A percentile compares a stretch with the other conserved stretches of the same genome.
Conservation (phyloP, 2,329 filamentous ascomycete genomes). For the Didymosphaeria variabile region DNA sequence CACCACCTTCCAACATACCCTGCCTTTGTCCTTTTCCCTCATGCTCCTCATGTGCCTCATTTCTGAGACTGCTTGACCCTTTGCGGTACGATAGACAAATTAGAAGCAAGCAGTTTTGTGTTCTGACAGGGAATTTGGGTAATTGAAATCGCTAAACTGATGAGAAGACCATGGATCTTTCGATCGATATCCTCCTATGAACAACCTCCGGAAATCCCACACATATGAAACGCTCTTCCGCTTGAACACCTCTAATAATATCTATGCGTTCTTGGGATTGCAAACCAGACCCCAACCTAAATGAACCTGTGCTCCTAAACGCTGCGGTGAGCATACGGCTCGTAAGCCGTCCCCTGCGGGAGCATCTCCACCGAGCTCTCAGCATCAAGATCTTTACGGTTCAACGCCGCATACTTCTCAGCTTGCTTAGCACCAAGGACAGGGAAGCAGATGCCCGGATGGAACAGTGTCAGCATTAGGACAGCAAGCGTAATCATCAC, state of each 20-base stretch:
- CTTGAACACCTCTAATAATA: no score
- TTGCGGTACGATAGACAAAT: no score
- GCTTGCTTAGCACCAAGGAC: conserved; percentile 29
- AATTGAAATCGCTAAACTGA: background rate
- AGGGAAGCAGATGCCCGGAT: conserved; percentile 55
- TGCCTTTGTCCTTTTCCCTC: no score
- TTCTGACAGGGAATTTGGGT: background rate
- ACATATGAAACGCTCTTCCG: background rate
- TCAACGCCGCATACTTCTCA: background rate
- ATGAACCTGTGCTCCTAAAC: background rate
- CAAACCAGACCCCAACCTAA: background rate
- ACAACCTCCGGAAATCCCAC: background rate
- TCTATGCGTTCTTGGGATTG: no score
- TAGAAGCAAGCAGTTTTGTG: background rate
- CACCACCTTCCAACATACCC: no score
- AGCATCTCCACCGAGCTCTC: conserved; percentile 11
- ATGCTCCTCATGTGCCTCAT: no score
- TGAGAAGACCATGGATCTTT: background rate
- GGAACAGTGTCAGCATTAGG: conserved; percentile 57
- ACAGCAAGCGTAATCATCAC: conserved; percentile 61
- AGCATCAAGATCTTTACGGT: background rate
- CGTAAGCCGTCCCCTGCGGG: background rate
- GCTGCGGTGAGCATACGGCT: conserved; percentile 3
- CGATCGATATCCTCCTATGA: background rate
- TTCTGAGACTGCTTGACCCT: no score